Conservation (phyloP, 306 rosid genomes). For the peach (Prunus persica) region Prunus_persica_NCBIv2 NC_034009.1:46264001-46264500, state of each 20-base stretch:
- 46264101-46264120: neutral
- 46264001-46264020: neutral
- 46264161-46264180: conserved; percentile 75
- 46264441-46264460: neutral
- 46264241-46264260: conserved; percentile 80
- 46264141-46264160: conserved; percentile 35
- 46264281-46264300: conserved; percentile 98
- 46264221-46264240: conserved; percentile 74
- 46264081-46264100: neutral
- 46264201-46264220: conserved; percentile 56
- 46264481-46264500: neutral
- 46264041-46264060: neutral
- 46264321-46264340: conserved; percentile 77
- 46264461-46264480: neutral
- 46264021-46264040: neutral
- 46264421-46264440: neutral
- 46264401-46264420: neutral
- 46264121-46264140: conserved; percentile 6
- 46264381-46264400: conserved; percentile 4
- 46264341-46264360: neutral
- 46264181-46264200: conserved; percentile 65
- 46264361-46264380: neutral
- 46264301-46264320: conserved; percentile 83
- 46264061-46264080: neutral
- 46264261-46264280: conserved; percentile 92